Percentiles rank a stretch among this genome's conserved stretches.
Evolutionary conservation across 495 filamentous ascomycete species (phyloP).

Genomic region (Copromyces sp.): DNA sequence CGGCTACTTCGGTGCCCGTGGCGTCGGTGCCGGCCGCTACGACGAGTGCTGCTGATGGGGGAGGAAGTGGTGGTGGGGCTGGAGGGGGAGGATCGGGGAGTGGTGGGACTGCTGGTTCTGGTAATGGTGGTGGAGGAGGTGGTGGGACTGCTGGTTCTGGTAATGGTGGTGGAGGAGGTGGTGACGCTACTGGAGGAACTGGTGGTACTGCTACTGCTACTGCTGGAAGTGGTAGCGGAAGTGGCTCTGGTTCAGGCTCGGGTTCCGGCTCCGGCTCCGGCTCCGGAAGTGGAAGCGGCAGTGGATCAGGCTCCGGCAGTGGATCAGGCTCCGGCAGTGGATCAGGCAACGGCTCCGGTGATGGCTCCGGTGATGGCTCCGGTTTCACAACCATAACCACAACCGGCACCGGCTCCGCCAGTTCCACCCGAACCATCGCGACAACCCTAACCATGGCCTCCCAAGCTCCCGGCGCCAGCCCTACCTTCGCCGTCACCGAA

Average conservation of each 20-base stretch:
- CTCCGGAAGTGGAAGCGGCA: background rate
- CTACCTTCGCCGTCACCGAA: conserved; percentile 31
- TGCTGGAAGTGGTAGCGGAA: background rate
- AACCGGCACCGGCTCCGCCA: conserved; percentile 13
- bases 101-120: background rate
- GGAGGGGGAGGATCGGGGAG: background rate
- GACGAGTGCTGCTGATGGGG: background rate
- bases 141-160: background rate
- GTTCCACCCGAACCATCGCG: conserved; percentile 14
- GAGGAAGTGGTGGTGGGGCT: background rate
- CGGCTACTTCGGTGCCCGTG: conserved; percentile 1
- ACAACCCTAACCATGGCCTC: conserved; percentile 20
- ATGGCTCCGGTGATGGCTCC: background rate
- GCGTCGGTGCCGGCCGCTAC: conserved; percentile 5
- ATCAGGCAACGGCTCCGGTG: background rate
- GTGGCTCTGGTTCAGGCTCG: background rate
- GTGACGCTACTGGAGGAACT: background rate
- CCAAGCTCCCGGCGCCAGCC: conserved; percentile 16
- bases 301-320: background rate
- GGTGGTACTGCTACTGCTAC: background rate
- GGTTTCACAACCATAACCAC: conserved; percentile 24
- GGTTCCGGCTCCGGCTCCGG: background rate
- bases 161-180: background rate
- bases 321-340: background rate
- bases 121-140: background rate